Evolutionary conservation across 441 rosid genomes (phyloP).

Genomic region (Populus hybrid): DNA sequence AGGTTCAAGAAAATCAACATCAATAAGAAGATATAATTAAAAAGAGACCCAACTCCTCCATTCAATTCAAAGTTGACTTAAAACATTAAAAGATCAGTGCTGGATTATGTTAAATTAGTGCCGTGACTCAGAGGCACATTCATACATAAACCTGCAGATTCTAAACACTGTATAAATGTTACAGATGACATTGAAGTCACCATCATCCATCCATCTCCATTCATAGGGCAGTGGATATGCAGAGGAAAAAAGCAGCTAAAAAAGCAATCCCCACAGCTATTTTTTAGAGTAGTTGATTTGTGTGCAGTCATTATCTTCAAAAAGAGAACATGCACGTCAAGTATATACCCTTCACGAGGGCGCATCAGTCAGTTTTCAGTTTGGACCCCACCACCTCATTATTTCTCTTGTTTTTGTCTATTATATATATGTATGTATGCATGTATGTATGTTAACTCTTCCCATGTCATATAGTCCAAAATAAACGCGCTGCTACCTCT

Average conservation of each 20-base stretch:
- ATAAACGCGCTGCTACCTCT: not conserved
- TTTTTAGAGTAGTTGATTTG: not conserved
- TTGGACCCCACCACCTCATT: conserved; percentile 15
- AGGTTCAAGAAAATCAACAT: too few relatives aligned
- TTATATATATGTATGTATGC: not conserved
- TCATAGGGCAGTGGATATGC: not conserved
- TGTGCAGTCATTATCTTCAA: conserved; percentile 25
- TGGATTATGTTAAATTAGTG: not conserved
- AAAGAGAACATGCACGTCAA: conserved; percentile 30
- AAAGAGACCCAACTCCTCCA: too few relatives aligned
- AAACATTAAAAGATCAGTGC: not conserved
- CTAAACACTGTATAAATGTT: not conserved
- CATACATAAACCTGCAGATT: not conserved
- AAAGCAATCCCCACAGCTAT: not conserved
- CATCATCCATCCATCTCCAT: not conserved
- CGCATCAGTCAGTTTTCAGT: too few relatives aligned
- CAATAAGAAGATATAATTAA: too few relatives aligned
- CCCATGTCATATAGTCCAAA: not conserved
- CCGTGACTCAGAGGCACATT: not conserved
- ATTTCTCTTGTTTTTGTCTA: not conserved
- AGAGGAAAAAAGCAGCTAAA: not conserved
- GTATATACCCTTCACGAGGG: not conserved
- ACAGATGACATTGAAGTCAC: not conserved
- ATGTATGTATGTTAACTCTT: not conserved
- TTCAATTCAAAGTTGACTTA: not conserved